Evolutionary conservation across 352 stramenopile genomes (phyloP).

Genomic region (Pythium oligandrum): DNA sequence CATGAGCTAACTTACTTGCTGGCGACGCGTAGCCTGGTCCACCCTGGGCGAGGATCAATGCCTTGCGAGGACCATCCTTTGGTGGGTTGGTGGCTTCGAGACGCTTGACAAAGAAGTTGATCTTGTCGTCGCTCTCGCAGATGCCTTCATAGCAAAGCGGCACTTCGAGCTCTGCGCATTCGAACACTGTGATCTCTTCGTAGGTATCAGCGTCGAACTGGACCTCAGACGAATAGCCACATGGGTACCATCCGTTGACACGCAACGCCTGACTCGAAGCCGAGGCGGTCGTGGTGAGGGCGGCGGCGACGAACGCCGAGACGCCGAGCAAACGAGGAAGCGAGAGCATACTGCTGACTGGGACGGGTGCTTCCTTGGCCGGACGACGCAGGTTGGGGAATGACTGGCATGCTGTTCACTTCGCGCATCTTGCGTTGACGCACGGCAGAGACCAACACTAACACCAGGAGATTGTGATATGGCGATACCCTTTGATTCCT

Average conservation of each 20-base stretch:
- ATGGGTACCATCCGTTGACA: conserved; percentile 63
- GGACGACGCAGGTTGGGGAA: no score
- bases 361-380: no score
- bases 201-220: not conserved
- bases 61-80: not conserved
- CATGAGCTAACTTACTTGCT: conserved; percentile 8
- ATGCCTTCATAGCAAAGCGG: conserved; percentile 66
- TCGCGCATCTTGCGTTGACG: no score
- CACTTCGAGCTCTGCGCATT: conserved; percentile 63
- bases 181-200: conserved; percentile 18
- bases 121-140: conserved; percentile 47
- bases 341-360: no score
- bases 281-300: no score
- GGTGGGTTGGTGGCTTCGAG: conserved; percentile 6
- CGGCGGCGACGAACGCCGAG: no score
- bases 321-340: no score
- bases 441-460: no score
- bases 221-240: conserved; percentile 24
- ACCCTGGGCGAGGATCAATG: conserved; percentile 10
- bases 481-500: no score
- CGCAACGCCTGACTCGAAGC: not conserved
- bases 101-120: conserved; percentile 44
- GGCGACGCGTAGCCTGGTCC: conserved; percentile 9
- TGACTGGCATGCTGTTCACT: no score
- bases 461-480: no score